Evolutionary conservation across 352 stramenopile genomes (phyloP), one percentile per base, ranked within the genome.

Genomic region (Globisporangium abappressorium): DNA sequence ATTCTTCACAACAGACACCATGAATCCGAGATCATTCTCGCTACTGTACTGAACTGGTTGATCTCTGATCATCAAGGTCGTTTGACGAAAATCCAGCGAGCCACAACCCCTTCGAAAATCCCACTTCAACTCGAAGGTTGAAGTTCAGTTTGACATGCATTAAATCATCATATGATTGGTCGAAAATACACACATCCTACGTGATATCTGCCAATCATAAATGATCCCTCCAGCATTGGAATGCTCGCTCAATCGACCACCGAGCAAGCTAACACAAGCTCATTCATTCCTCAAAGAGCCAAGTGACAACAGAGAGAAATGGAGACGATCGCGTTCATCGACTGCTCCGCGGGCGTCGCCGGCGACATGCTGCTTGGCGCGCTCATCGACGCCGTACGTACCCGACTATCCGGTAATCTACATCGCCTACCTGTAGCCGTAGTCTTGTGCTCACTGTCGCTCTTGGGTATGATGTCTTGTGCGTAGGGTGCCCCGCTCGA

Each of bases 291-390:
- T 15, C 11, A 43, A 59, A 18, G 22, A 66, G 26, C 20, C 26
- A 59, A 15, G 20, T 36, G 41, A 49, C 15, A 22, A 26, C 30
- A 26, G 28, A 18, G 28, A 6, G 8, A 49, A 24, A 36, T 41
- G n/a, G 26, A 26, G n/a, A 83, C 70, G 61, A 82, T 94, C 66
- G 84, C 82, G 53, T 97, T 85, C 74, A 84, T 98, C 57, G 92
- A 98, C 71, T 97, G 90, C 78, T 97, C 92, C 15, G 90, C 84
- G 18, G 92, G 92, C 34, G 85, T 95, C 56, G 92, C 92, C 24
- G 92, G 92, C 33, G 92, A 98, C 76, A 98, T 98, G 92, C 80
- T 98, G 28, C 82, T 98, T 1, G 92, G 85, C 33, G 86, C 89
- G 34, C 72, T 97, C 49, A 88, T 97, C 51, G 91, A 97, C 53